phyloP scores from a whole-genome alignment of 345 rosid species.

The Sapria himalayana region DNA sequence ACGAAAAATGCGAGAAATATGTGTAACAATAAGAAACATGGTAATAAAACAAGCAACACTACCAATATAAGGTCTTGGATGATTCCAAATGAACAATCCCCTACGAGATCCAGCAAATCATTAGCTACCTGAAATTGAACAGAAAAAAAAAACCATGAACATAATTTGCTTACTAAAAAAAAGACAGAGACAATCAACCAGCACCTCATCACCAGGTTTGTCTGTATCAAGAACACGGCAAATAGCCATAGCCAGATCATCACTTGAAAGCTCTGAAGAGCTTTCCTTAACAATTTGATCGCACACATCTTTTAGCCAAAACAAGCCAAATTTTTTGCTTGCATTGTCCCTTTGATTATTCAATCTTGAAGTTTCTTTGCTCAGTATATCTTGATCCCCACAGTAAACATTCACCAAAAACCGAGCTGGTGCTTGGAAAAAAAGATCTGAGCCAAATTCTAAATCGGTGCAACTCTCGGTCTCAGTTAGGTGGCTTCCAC shows the following conservation, averaged over 20 bases:
- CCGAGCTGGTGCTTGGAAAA: slow-evolving; percentile 51
- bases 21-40: background rate
- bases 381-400: slow-evolving; percentile 26
- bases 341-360: slow-evolving; percentile 15
- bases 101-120: slow-evolving; percentile 78
- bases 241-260: slow-evolving; percentile 85
- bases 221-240: slow-evolving; percentile 77
- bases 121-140: slow-evolving; percentile 49
- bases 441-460: slow-evolving; percentile 72
- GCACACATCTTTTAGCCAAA: slow-evolving; percentile 80
- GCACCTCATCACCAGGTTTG: slow-evolving; percentile 91
- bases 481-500: slow-evolving; percentile 19
- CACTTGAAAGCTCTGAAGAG: slow-evolving; percentile 60
- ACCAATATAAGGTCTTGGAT: slow-evolving; percentile 76
- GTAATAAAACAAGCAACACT: slow-evolving; percentile 1
- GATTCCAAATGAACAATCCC: slow-evolving; percentile 78
- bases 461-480: slow-evolving; percentile 18
- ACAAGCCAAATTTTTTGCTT: slow-evolving; percentile 29
- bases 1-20: background rate
- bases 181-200: slow-evolving; percentile 5
- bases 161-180: slow-evolving; percentile 1
- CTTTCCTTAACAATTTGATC: slow-evolving; percentile 40
- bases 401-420: slow-evolving; percentile 47
- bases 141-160: slow-evolving; percentile 3
- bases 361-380: slow-evolving; percentile 28